A percentile compares a stretch with the other conserved stretches of the same genome.
Evolutionary conservation across 257 asterid species (phyloP).

Genomic region (Vinca minor): DNA sequence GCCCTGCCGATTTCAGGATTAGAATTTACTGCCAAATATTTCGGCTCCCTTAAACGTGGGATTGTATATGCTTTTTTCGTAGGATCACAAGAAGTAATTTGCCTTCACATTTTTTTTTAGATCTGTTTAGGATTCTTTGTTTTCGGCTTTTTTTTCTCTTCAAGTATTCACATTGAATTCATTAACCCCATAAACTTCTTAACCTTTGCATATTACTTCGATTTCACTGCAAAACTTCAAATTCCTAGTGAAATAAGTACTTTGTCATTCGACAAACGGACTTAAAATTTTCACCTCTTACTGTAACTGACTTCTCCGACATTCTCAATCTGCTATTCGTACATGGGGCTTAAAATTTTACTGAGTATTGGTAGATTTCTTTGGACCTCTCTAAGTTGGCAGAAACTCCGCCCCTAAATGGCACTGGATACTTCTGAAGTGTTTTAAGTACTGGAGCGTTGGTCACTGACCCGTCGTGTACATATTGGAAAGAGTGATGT

Average conservation of each 20-base stretch:
- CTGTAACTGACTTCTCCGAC: not conserved
- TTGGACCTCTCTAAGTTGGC: too few species aligned
- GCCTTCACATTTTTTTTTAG: not conserved
- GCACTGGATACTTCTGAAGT: too few species aligned
- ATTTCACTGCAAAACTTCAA: not conserved
- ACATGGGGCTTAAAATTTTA: not conserved
- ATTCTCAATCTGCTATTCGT: not conserved
- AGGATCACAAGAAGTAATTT: conserved; percentile 8
- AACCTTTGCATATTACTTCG: not conserved
- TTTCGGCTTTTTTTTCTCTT: not conserved
- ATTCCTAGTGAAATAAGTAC: not conserved
- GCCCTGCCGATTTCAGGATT: conserved; percentile 2
- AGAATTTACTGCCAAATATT: conserved; percentile 6
- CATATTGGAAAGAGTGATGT: not conserved
- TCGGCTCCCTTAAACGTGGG: not conserved
- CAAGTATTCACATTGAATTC: not conserved
- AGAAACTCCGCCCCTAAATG: too few species aligned
- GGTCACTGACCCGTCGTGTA: too few species aligned
- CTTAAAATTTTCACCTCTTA: not conserved
- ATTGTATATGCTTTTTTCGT: conserved; percentile 12
- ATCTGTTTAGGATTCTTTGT: not conserved
- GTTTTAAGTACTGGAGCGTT: too few species aligned
- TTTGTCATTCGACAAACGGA: not conserved
- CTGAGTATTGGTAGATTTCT: too few species aligned
- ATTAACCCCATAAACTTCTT: not conserved